Evolutionary conservation across 1,284 basidiomycete species (phyloP).

Genomic region (Apiotrichum veenhuisii): DNA sequence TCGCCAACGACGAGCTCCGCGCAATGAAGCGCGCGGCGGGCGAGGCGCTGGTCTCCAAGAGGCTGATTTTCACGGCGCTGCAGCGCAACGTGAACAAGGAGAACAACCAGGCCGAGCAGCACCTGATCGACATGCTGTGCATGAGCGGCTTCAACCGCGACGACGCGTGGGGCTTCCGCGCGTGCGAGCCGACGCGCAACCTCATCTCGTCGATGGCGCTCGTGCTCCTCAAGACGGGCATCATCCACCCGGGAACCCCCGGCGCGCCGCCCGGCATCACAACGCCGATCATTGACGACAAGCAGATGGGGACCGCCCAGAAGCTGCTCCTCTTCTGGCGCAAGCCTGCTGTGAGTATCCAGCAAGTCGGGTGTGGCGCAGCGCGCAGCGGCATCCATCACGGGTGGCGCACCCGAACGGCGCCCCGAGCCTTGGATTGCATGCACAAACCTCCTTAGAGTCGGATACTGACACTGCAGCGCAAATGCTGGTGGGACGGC

Average conservation of each 20-base stretch:
- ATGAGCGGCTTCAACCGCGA: constrained; percentile 98
- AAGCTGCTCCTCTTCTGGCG: constrained; percentile 97
- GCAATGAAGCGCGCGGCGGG: constrained; percentile 81
- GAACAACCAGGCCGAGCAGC: constrained; percentile 98
- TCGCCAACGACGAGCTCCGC: constrained; percentile 69
- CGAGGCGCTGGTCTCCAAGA: constrained; percentile 78
- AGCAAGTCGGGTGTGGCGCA: no score
- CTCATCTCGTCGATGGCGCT: constrained; percentile 98
- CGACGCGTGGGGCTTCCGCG: constrained; percentile 95
- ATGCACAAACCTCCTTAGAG: constrained; percentile 9
- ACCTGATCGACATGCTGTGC: constrained; percentile 99
- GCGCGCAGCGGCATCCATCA: no score
- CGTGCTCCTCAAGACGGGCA: constrained; percentile 95
- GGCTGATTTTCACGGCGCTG: constrained; percentile 92
- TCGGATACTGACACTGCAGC: constrained; percentile 53
- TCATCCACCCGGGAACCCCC: constrained; percentile 59
- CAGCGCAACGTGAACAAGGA: constrained; percentile 99
- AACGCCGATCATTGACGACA: constrained; percentile 62
- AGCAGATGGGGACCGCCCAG: constrained; percentile 94
- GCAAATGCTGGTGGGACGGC: constrained; percentile 99
- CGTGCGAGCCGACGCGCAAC: constrained; percentile 89
- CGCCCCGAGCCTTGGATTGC: not conserved
- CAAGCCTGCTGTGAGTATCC: constrained; percentile 83
- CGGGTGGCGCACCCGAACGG: no score
- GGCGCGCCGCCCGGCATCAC: constrained; percentile 27